Conservation (phyloP, 2,329 filamentous ascomycete species). For the Pseudogymnoascus sp. region DNA sequence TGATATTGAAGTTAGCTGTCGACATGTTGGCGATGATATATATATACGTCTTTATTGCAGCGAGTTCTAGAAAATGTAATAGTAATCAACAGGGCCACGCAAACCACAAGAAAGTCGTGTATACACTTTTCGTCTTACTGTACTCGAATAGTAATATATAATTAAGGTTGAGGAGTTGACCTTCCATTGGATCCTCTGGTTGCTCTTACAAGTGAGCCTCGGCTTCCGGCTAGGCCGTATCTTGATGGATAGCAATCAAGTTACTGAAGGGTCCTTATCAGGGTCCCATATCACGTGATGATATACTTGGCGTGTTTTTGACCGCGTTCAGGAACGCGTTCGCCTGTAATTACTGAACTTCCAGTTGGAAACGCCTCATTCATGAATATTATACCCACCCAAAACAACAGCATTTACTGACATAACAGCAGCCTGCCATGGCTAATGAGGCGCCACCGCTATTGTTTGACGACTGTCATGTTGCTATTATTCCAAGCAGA, state of each 20-base stretch:
- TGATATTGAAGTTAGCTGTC: slow-evolving; percentile 47
- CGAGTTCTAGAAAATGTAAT: background rate
- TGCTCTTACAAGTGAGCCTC: background rate
- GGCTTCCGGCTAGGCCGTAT: background rate
- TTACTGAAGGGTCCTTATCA: background rate
- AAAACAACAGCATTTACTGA: slow-evolving; percentile 2
- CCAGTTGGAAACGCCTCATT: background rate
- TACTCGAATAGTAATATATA: background rate
- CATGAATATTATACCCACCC: slow-evolving; percentile 2
- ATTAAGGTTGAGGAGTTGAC: background rate
- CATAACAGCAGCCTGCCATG: background rate
- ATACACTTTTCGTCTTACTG: background rate
- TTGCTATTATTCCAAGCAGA: slow-evolving; percentile 22
- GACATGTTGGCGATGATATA: slow-evolving; percentile 14
- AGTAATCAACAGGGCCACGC: background rate
- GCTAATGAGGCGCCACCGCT: background rate
- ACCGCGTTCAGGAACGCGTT: slow-evolving; percentile 5
- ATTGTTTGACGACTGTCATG: slow-evolving; percentile 23
- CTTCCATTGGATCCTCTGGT: background rate
- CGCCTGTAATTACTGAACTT: slow-evolving; percentile 2
- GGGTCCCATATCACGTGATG: background rate
- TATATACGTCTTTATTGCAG: background rate
- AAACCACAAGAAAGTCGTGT: background rate
- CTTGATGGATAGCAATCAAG: background rate
- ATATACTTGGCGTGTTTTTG: background rate